Base-by-base conservation (phyloP, 2,329 filamentous ascomycete species). In the Sporothrix curviconia region DNA sequence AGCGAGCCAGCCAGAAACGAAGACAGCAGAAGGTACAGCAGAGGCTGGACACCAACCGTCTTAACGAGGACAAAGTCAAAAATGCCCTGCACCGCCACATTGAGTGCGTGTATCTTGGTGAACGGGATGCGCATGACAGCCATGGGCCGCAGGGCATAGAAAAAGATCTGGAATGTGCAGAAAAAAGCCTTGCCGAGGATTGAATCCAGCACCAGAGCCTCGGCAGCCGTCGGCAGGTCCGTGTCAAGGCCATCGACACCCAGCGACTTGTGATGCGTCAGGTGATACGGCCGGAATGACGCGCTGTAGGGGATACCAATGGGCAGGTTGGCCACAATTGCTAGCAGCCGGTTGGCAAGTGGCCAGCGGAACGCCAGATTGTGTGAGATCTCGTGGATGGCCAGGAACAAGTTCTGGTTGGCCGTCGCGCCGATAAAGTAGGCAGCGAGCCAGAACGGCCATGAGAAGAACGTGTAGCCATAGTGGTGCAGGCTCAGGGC, bases 361-460 rank as follows among this genome's bases (percentile, higher is more conserved):
- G 89, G 81, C 25, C 84, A 92, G 64, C 84, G 84, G 79, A 97
- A 97, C 36, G 92, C 94, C 62, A 99, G 79, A 70, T 99, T 99
- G 76, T 99, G 94, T 15, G 90, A 95, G 71, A 99, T 97, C 75
- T 99, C 94, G 76, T 99, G 94, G 68, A 99, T 99, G 59, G 94
- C 91, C 42, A 99, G 85, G 77, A 99, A 99, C 52, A 97, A 83
- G 73, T 99, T 99, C 78, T 99, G 94, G 78, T 97, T 99, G 56
- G 92, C 86, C 0, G 94, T 97, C 30, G 94, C 94, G 58, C 94
- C 94, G 61, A 99, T 80, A 56, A 96, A 76, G 74, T 99, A 99
- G 62, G 90, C 91, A 0, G 91, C 88, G 57, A 86, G 78, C 78
- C 95, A 86, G 77, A 95, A 96, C 63, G 79, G 83, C 81, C 85